phyloP scores from a whole-genome alignment of 1,139 yeast genomes.

The Lodderomyces margitis region DNA sequence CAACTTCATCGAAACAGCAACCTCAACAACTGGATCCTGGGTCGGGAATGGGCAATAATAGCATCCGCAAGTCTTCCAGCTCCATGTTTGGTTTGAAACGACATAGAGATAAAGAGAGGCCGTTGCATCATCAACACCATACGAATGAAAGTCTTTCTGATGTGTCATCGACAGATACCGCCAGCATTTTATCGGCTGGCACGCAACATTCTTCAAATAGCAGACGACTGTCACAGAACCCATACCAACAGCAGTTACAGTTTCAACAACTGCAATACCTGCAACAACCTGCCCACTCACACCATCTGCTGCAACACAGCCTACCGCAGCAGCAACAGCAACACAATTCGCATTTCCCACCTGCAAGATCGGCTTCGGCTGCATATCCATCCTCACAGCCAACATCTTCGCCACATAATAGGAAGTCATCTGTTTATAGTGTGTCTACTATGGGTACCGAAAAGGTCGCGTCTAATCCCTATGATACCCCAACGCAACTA shows the following conservation, averaged over 20 bases:
- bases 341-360: conserved; percentile 24
- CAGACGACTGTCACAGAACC: conserved; percentile 26
- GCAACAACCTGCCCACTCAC: conserved; percentile 10
- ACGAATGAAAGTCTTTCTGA: conserved; percentile 31
- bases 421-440: conserved; percentile 43
- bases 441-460: conserved; percentile 22
- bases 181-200: conserved; percentile 30
- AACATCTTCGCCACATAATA: conserved; percentile 33
- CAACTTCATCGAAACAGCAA: conserved; percentile 11
- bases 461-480: conserved; percentile 22
- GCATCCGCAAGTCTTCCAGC: conserved; percentile 32
- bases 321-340: conserved; percentile 22
- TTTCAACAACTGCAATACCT: conserved; percentile 1
- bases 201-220: conserved; percentile 24
- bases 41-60: neutral
- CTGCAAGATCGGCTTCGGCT: conserved; percentile 22
- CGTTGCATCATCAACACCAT: conserved; percentile 2
- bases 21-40: neutral
- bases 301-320: conserved; percentile 12
- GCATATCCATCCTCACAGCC: conserved; percentile 28
- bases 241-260: conserved; percentile 13
- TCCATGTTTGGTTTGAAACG: conserved; percentile 41
- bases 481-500: conserved; percentile 26
- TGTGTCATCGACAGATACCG: conserved; percentile 34
- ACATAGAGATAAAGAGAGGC: conserved; percentile 18